A percentile compares a stretch with the other conserved stretches of the same genome.
Conservation (phyloP, 1,139 yeast genomes). For the Insectozyma bohioensis region DNA sequence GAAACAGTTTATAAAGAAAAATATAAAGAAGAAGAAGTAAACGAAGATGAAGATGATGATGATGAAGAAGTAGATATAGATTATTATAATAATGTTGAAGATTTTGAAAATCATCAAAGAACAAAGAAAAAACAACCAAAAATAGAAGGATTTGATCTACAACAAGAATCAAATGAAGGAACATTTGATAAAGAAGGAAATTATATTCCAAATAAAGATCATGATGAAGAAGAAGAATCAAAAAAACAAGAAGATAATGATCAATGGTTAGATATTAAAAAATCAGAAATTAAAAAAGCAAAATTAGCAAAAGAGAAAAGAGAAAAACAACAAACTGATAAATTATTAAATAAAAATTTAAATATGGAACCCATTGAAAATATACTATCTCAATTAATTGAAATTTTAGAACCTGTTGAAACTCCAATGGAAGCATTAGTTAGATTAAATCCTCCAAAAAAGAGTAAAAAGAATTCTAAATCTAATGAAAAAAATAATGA, state of each 20-base stretch:
- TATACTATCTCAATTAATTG: slow-evolving; percentile 38
- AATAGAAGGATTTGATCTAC: slow-evolving; percentile 62
- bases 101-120: slow-evolving; percentile 9
- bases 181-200: slow-evolving; percentile 63
- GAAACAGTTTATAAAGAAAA: background rate
- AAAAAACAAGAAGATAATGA: slow-evolving; percentile 46
- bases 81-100: slow-evolving; percentile 19
- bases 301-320: slow-evolving; percentile 37
- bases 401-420: slow-evolving; percentile 56
- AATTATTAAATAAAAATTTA: slow-evolving; percentile 9
- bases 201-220: slow-evolving; percentile 43
- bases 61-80: slow-evolving; percentile 11
- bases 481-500: slow-evolving; percentile 1
- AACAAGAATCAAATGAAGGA: slow-evolving; percentile 60
- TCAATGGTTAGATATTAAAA: slow-evolving; percentile 48
- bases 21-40: slow-evolving; percentile 3
- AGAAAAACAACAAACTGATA: slow-evolving; percentile 15
- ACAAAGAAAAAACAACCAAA: slow-evolving; percentile 21
- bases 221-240: slow-evolving; percentile 30
- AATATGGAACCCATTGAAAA: slow-evolving; percentile 19
- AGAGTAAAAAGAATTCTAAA: slow-evolving; percentile 15
- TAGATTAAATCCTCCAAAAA: slow-evolving; percentile 32
- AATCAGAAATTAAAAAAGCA: slow-evolving; percentile 50
- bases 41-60: slow-evolving; percentile 7
- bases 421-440: slow-evolving; percentile 62